Base-by-base conservation (phyloP, 371 early-diverging fungal genomes). In the Funneliformis caledonium region DNA sequence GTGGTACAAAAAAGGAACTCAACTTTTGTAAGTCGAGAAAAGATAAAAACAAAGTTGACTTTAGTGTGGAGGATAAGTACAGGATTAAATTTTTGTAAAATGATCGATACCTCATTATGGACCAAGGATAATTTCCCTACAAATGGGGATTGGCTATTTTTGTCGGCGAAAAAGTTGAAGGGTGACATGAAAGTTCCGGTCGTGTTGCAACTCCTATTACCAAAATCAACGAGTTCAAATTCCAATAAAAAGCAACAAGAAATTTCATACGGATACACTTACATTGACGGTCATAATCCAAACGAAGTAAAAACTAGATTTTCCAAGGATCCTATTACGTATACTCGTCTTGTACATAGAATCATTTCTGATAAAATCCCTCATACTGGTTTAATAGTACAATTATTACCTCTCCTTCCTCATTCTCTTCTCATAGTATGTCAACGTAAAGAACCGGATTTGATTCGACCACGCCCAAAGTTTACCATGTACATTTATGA, bases 361-460 rank as follows among this genome's bases (percentile, higher is more conserved):
- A 33, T 64, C 0, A 14, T 64, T 64, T 64, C 7, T 26, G 64
- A 64, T 2, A 64, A 19, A n/a, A 11, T 69, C 9, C 37, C 69
- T 19, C 19, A 43, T 69, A 37, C 69, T 19, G 69, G 16, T 2
- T n/a, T 22, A 42, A 22, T 22, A 43, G 10, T 69, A 8, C 69
- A 69, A 69, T 19, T n/a, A 14, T 14, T 69, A n/a, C 43, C 43
- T 12, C n/a, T 43, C 43, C 43, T 69, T 69, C 43, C 69, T 8
- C 69, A 69, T 43, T 69, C 14, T 45, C n/a, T 69, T 19, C n/a
- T 69, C 9, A 33, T 69, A 37, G 69, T 69, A 43, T 69, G 43
- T 45, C 69, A 69, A 69, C 5, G 45, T 37, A 5, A 19, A 43
- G 69, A 69, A 69, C 8, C 22, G 9, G 33, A 67, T 67, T 11